Evolutionary conservation across 352 stramenopile species (phyloP), one percentile per base, ranked within the genome.

Genomic region (Pythium brachiatum): DNA sequence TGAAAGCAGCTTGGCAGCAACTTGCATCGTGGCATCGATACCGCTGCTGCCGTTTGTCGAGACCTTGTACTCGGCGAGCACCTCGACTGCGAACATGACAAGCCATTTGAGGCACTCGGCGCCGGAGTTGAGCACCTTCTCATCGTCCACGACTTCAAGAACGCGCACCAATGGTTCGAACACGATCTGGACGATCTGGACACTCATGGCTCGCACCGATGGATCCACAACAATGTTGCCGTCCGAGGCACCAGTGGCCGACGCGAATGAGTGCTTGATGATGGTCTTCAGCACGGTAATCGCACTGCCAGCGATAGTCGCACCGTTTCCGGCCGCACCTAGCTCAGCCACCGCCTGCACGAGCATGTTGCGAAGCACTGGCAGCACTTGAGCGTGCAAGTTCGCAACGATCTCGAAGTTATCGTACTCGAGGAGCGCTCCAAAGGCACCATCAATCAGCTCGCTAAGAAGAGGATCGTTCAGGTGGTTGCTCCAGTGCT

Each of bases 21-120:
- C 68, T 16, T 73, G 66, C 66, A 92, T 84, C 1, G 75, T 89
- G 15, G 81, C 83, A 46, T 94, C 83, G 32, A 92, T 74, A 21
- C 83, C 83, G 27, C 69, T 86, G 41, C 16, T 57, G 16, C 81
- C 81, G 41, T 57, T 64, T 5, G 69, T 69, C 25, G 57, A 70
- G 23, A 60, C 75, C n/a, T 50, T 68, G 60, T 85, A 88, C 18
- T 81, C 72, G 12, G 76, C 74, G 5, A 94, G 65, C 36, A 84
- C 53, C 16, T 89, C 79, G 4, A 90, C 76, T 0, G 83, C 74
- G 57, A 91, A 88, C 80, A 91, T 90, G 6, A 94, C 81, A 25
- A 92, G 62, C 81, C 81, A 92, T 67, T 94, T 94, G 29, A 94
- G 76, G 65, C 83, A 92, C 57, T 94, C 83, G 0, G 83, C 81